phyloP scores from a whole-genome alignment of 1,284 basidiomycete genomes.

The Sutorius eximius region DNA sequence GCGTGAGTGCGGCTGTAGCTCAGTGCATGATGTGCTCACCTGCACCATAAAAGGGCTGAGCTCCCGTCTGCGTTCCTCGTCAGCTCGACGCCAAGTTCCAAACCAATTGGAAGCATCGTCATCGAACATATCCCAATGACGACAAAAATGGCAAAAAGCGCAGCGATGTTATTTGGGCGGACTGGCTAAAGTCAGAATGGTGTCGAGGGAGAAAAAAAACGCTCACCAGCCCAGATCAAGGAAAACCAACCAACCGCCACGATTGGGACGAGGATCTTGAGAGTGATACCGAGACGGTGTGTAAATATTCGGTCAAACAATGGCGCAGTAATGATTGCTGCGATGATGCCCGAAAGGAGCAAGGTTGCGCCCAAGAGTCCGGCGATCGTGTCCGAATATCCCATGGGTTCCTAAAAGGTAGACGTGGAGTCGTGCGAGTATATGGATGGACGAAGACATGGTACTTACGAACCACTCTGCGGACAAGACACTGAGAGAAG shows the following conservation, averaged over 20 bases:
- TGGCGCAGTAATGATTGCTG: conserved; percentile 65
- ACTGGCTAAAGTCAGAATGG: conserved; percentile 41
- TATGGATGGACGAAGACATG: background rate
- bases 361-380: conserved; percentile 71
- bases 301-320: conserved; percentile 78
- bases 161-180: conserved; percentile 48
- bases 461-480: conserved; percentile 61
- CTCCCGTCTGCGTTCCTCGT: conserved; percentile 76
- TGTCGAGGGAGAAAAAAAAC: background rate
- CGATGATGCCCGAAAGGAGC: conserved; percentile 66
- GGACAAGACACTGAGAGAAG: conserved; percentile 62
- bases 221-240: conserved; percentile 74
- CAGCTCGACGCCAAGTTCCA: conserved; percentile 75
- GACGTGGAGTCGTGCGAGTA: background rate
- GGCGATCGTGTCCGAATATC: conserved; percentile 62
- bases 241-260: conserved; percentile 64
- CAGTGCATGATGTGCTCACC: conserved; percentile 40
- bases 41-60: conserved; percentile 71
- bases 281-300: conserved; percentile 58
- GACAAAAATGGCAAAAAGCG: conserved; percentile 63
- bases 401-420: conserved; percentile 58
- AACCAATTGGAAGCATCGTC: conserved; percentile 67
- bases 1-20: conserved; percentile 1
- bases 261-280: conserved; percentile 61
- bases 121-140: conserved; percentile 65